Evolutionary conservation across 2,329 filamentous ascomycete genomes (phyloP).

Genomic region (Pseudogymnoascus sp.): DNA sequence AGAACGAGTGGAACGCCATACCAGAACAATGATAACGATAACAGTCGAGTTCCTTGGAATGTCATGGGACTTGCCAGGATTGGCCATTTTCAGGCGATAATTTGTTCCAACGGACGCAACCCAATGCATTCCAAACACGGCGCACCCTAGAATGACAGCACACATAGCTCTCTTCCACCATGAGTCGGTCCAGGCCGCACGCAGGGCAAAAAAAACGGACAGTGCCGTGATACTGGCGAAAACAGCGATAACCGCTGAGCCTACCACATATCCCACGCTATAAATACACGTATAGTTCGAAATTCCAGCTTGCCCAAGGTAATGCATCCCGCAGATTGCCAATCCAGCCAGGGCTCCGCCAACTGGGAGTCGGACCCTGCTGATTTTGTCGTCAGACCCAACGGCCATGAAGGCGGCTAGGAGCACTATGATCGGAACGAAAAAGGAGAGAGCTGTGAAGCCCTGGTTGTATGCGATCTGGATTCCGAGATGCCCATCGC

Average conservation of each 20-base stretch:
- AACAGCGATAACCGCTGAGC: constrained; percentile 66
- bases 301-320: constrained; percentile 78
- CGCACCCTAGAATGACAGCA: constrained; percentile 61
- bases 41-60: constrained; percentile 44
- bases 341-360: constrained; percentile 66
- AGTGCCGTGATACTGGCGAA: constrained; percentile 65
- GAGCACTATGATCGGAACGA: constrained; percentile 71
- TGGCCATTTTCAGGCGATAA: constrained; percentile 52
- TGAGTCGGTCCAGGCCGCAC: constrained; percentile 68
- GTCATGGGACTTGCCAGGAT: constrained; percentile 34
- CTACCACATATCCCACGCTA: constrained; percentile 49
- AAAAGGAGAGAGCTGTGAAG: constrained; percentile 71
- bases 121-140: constrained; percentile 86
- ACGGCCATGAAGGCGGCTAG: constrained; percentile 65
- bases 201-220: constrained; percentile 70
- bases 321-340: constrained; percentile 81
- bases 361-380: constrained; percentile 51
- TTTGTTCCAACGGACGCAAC: constrained; percentile 65
- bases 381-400: constrained; percentile 52
- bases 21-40: constrained; percentile 44
- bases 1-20: constrained; percentile 35
- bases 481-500: constrained; percentile 51
- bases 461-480: constrained; percentile 69
- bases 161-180: constrained; percentile 70
- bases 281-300: constrained; percentile 68